Base-by-base conservation (phyloP, 345 rosid species). In the Cochlearia excelsa region DNA sequence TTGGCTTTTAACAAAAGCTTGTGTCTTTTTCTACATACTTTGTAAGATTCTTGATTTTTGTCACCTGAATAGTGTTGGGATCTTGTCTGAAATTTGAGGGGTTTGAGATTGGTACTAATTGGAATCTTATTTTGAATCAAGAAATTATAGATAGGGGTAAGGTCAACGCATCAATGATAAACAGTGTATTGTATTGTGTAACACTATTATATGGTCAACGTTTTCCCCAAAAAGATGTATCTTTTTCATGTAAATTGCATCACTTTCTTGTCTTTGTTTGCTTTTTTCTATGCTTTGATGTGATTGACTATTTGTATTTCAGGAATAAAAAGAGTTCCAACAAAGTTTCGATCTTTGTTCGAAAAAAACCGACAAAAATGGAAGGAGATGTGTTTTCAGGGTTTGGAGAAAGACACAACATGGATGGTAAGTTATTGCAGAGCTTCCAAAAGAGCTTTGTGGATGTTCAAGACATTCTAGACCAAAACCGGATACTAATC, bases 381-480 rank as follows among this genome's bases (percentile, higher is more conserved):
- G 93, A 90, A 56, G 95, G 91, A n/a, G 87, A 79, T 56, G 68
- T 81, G 59, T 77, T 77, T 62, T 75, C 93, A 30, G 80, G 84
- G 47, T 46, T 77, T 10, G 77, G 88, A 30, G 80, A 82, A 8
- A 83, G 81, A n/a, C 73, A 71, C 40, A 82, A 78, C 30, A 62
- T 81, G 54, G 89, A 91, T 46, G 70, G 79, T 43, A 84, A 81
- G 78, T 51, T 79, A 44, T 47, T 85, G 70, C 91, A 85, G 73
- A 78, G 77, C 63, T 85, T 84, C 70, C 88, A 84, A 53, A 84
- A 84, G 78, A 87, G 80, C 74, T 85, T 90, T 62, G 83, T 77
- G 59, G 86, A 90, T 55, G 96, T 90, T 57, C 92, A 88, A 60
- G 76, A 79, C 72, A 84, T 91, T 47, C 68, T 88, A 53, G 96